These are phyloP conservation scores for Amaranthus palmeri DNA, from an alignment of 148 eudicot species.

Conservation along the genomic window DNA sequence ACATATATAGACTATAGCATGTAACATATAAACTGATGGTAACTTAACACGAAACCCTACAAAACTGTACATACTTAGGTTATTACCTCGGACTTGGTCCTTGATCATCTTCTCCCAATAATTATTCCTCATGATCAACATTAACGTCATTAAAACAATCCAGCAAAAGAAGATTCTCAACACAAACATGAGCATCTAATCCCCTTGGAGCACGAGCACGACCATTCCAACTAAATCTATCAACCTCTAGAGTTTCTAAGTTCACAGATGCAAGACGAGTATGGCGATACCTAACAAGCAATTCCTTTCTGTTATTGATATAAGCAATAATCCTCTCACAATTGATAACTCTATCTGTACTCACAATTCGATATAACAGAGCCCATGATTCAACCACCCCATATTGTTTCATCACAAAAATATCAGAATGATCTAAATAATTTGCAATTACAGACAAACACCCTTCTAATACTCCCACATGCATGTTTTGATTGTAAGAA, in stretches of 20 bases:
- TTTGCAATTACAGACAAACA: slow-evolving; percentile 10
- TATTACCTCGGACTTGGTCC: too few species aligned
- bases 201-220: background rate
- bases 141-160: background rate
- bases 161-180: slow-evolving; percentile 21
- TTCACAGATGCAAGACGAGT: background rate
- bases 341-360: background rate
- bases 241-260: slow-evolving; percentile 10
- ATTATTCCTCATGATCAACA: too few species aligned
- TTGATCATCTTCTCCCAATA: too few species aligned
- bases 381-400: slow-evolving; percentile 22
- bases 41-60: too few species aligned
- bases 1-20: too few species aligned
- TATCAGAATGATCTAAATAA: background rate
- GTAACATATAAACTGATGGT: too few species aligned
- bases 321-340: slow-evolving; percentile 6
- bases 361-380: slow-evolving; percentile 1
- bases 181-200: slow-evolving; percentile 11
- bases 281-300: slow-evolving; percentile 3
- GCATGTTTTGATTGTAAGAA: background rate
- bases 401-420: slow-evolving; percentile 18
- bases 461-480: slow-evolving; percentile 15
- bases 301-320: slow-evolving; percentile 3
- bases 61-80: too few species aligned
- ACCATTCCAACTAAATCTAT: background rate